phyloP scores from a whole-genome alignment of 345 rosid species.

The Populus euphratica region DNA sequence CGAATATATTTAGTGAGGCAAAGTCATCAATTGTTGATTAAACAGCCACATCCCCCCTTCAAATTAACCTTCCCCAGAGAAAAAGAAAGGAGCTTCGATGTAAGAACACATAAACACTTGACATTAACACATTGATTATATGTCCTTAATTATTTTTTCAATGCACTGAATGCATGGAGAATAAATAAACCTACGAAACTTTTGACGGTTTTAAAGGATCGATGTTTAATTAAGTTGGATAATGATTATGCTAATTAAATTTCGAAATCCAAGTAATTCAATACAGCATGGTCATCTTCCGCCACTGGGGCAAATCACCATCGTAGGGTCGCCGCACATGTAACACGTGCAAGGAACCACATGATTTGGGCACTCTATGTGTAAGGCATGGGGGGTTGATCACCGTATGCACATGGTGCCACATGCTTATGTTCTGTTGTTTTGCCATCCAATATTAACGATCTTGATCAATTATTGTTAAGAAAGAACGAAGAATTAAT shows the following conservation, averaged over 20 bases:
- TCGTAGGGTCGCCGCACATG: neutral
- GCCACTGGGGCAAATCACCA: neutral
- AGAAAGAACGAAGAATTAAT: neutral
- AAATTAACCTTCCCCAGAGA: too few relatives aligned
- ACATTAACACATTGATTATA: neutral
- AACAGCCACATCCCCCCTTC: too few relatives aligned
- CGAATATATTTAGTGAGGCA: too few relatives aligned
- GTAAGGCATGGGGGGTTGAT: neutral
- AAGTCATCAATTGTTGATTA: neutral
- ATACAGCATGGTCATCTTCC: neutral
- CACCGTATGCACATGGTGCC: constrained; percentile 22
- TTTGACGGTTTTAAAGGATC: neutral
- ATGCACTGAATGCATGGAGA: neutral
- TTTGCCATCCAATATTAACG: neutral
- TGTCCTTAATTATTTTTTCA: neutral
- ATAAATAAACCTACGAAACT: neutral
- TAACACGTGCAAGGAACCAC: constrained; percentile 6
- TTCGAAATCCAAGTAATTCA: neutral
- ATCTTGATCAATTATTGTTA: neutral
- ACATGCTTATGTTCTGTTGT: constrained; percentile 5
- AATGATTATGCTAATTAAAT: neutral
- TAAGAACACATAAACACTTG: neutral
- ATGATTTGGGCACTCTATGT: neutral
- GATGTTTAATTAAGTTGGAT: neutral
- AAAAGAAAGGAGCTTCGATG: too few relatives aligned